Percentiles rank a stretch among this genome's conserved stretches.
Conservation (phyloP, 352 stramenopile species). For the Pythium guiyangense region DNA sequence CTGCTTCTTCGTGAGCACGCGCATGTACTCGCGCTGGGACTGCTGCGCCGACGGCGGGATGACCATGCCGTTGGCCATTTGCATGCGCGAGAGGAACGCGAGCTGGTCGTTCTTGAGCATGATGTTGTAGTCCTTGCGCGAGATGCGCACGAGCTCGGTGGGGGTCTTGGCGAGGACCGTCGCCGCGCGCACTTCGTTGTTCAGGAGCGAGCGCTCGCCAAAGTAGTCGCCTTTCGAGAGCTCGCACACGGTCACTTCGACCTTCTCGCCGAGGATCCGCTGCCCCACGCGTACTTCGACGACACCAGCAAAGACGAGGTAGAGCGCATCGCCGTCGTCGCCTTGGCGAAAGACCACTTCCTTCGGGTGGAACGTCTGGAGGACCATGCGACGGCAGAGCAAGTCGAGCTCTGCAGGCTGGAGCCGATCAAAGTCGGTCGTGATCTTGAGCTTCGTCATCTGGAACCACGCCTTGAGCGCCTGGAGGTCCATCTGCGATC, state of each 20-base stretch:
- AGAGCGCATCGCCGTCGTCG: constrained; percentile 70
- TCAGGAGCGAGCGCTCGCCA: constrained; percentile 58
- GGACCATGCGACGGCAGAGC: constrained; percentile 54
- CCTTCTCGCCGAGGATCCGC: constrained; percentile 47
- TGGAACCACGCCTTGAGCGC: constrained; percentile 70
- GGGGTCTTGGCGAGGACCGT: constrained; percentile 55
- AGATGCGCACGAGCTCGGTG: constrained; percentile 60
- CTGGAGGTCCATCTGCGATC: constrained; percentile 53
- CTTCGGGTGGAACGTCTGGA: constrained; percentile 37
- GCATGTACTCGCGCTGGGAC: constrained; percentile 48
- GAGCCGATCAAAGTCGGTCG: constrained; percentile 60
- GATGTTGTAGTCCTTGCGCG: constrained; percentile 62
- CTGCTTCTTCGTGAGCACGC: constrained; percentile 51
- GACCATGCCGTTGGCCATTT: constrained; percentile 35
- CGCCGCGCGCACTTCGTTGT: constrained; percentile 50
- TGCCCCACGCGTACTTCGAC: constrained; percentile 64
- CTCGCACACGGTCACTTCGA: constrained; percentile 68
- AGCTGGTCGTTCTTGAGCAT: constrained; percentile 73
- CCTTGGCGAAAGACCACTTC: constrained; percentile 67
- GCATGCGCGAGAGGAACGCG: constrained; percentile 60
- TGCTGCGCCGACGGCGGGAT: constrained; percentile 4
- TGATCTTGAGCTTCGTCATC: constrained; percentile 72
- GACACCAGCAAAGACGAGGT: constrained; percentile 53
- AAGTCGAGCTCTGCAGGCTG: constrained; percentile 55
- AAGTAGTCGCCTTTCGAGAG: constrained; percentile 69